Conservation (phyloP, 108 stramenopile species). For the Pseudonitzschia delicatissima region DNA sequence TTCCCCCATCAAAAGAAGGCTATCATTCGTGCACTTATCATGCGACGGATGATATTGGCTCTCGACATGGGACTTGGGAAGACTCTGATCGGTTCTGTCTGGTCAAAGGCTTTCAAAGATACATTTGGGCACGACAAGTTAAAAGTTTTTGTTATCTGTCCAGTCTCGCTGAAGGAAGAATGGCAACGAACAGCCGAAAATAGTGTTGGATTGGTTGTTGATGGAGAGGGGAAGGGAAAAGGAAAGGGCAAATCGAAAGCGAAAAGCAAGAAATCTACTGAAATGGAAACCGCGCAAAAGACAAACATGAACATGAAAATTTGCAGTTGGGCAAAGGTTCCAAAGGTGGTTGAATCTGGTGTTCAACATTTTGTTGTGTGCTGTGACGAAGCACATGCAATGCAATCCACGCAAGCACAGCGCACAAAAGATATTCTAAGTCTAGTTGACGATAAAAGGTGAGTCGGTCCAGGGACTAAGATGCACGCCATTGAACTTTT, state of each 20-base stretch:
- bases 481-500: too few species aligned
- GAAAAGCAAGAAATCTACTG: constrained; percentile 17
- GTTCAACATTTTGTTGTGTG: constrained; percentile 57
- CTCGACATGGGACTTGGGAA: constrained; percentile 76
- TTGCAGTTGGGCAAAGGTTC: constrained; percentile 63
- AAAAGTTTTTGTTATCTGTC: constrained; percentile 62
- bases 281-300: background rate
- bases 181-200: constrained; percentile 70
- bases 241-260: constrained; percentile 14
- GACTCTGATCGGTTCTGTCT: constrained; percentile 76
- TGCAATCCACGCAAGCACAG: constrained; percentile 64
- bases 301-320: constrained; percentile 35
- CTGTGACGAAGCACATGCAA: constrained; percentile 77
- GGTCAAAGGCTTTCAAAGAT: constrained; percentile 61
- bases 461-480: background rate
- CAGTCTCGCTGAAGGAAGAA: constrained; percentile 65
- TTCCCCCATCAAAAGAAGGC: constrained; percentile 76
- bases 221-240: constrained; percentile 24
- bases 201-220: constrained; percentile 49
- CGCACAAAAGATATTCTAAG: constrained; percentile 65
- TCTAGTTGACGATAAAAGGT: constrained; percentile 39
- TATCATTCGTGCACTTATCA: constrained; percentile 48
- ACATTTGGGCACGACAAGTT: constrained; percentile 41
- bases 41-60: constrained; percentile 78
- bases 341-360: constrained; percentile 24